Evolutionary conservation across 2,329 filamentous ascomycete genomes (phyloP), one percentile per base, ranked within the genome.

Genomic region (Magnaporthiopsis poae): DNA sequence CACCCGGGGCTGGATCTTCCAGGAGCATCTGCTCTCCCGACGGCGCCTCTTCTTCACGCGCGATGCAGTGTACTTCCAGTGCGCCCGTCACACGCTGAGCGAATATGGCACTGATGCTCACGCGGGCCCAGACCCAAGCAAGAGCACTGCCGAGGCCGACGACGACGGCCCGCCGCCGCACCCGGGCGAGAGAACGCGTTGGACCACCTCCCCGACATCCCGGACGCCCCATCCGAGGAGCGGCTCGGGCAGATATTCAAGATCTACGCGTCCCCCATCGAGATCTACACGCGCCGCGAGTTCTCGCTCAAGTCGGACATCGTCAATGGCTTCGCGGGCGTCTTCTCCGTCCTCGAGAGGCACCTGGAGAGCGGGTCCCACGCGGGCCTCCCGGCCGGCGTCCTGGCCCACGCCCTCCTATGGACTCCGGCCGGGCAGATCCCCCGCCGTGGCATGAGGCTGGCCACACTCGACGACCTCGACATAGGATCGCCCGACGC

Each of bases 241-340:
- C 61, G 29, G 18, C 31, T 35, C 29, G n/a, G 29, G 15, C 21
- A 21, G 18, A 33, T n/a, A 7, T 62, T 62, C 31, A 31, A 35
- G 31, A n/a, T 35, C 12, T 62, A 62, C 61, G 31, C 21, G 61
- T 31, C 61, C 1, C 61, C 36, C 11, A 15, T 62, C 11, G 27
- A 62, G 61, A 36, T 31, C 11, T 62, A 62, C 61, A 62, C 29
- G 27, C 31, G 35, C 29, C 61, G 61, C 29, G 27, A 62, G 61
- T 36, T 62, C 29, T 36, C 61, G 29, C 31, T 62, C 61, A 62
- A 62, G 31, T 62, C 61, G 5, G 61, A 62, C 61, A 62, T 62
- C 29, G 21, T 62, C 61, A 36, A 21, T 13, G 61, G 61, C 25
- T 62, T 62, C 31, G 61, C 61, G 11, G 61, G 61, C 29, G n/a